These are phyloP conservation scores for Nicotiana knightiana DNA, from an alignment of 257 asterid species.

Conservation along the genomic window DNA sequence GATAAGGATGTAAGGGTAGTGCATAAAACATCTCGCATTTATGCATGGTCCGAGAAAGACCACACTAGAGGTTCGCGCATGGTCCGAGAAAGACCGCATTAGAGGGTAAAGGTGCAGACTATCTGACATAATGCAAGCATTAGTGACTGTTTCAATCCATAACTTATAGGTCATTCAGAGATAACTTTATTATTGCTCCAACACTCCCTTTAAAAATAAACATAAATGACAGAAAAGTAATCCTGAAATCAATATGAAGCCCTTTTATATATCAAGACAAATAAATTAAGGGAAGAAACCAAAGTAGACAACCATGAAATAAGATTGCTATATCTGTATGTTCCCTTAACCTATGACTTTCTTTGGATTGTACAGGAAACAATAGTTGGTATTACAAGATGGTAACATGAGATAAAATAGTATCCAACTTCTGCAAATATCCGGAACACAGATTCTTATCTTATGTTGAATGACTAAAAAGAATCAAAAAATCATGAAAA, in stretches of 20 bases:
- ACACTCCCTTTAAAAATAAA: too few species aligned
- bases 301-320: constrained; percentile 16
- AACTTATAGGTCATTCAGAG: too few species aligned
- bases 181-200: too few species aligned
- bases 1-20: too few species aligned
- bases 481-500: neutral
- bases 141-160: too few species aligned
- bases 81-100: too few species aligned
- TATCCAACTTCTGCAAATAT: neutral
- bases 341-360: constrained; percentile 18
- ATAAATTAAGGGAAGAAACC: constrained; percentile 1
- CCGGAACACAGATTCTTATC: neutral
- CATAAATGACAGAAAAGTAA: neutral
- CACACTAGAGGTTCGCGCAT: too few species aligned
- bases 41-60: too few species aligned
- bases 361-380: neutral
- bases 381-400: neutral
- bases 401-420: too few species aligned
- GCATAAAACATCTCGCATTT: too few species aligned
- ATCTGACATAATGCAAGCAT: too few species aligned
- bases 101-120: too few species aligned
- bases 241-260: neutral
- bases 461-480: neutral
- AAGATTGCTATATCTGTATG: constrained; percentile 17
- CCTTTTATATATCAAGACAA: neutral